Base-by-base conservation (phyloP, 768 basidiomycete species). In the Porpolomopsis calyptriformis region DNA sequence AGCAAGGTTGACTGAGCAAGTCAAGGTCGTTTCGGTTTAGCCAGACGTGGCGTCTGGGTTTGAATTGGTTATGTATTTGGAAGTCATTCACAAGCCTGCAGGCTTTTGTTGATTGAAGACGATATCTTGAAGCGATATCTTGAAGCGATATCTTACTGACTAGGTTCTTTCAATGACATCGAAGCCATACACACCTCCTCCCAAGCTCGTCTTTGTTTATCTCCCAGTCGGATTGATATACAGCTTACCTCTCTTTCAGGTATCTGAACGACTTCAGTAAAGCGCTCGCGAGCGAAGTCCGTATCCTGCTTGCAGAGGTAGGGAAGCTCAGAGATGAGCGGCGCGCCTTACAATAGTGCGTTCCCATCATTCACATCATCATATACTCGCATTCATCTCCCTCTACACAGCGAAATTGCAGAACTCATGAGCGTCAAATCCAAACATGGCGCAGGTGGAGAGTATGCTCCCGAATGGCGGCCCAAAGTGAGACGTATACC, bases 181-280 rank as follows among this genome's bases (percentile, higher is more conserved):
- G 3, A 43, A 43, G 26, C 11, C 42, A 3, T 43, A 43, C 27
- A 43, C 42, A 31, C 42, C 42, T 3, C 42, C 42, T 10, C 42
- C 42, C 26, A 43, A 43, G 42, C 31, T 11, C 27, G 42, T 43
- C 14, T 23, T 6, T 14, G 20, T 26, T 2, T 11, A 4, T 9
- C 7, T 40, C 11, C 7, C 12, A 40, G 24, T 4, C 25, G 5
- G 29, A 26, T 27, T 29, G 4, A 12, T 18, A n/a, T 4, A 23
- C 19, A 27, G 16, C 25, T 43, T 16, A 26, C n/a, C 14, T n/a
- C 27, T 19, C 16, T 14, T 3, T 19, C 34, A 69, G 72, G 68
- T 84, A 86, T 55, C 67, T 90, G 36, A 82, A 86, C 53, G 85
- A 90, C 52, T 89, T 90, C 61, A 88, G 82, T 56, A 86, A 82